Base-by-base conservation (phyloP, 345 rosid genomes). In the Eucalyptus regnans region DNA sequence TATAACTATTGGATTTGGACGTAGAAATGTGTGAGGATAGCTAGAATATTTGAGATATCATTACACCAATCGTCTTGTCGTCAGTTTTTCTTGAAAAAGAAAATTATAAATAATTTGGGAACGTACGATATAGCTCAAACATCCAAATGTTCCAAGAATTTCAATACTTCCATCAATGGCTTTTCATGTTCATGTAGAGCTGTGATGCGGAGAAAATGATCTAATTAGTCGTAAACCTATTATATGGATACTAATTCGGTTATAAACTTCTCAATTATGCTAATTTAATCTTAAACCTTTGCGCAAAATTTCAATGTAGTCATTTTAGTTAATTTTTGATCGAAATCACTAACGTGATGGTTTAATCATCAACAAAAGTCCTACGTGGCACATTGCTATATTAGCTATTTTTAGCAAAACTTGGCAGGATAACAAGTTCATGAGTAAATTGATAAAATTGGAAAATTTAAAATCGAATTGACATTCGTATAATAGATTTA, bases 341-440 rank as follows among this genome's bases (percentile, higher is more conserved):
- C 4, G 14, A 71, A 71, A 37, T 71, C 1, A 31, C 3, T 9
- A 11, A 71, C 2, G 7, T 9, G 3, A 71, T 5, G 8, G 2
- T 37, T 25, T 12, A 37, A 7, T 18, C 83, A 71, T 33, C 44
- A 3, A 4, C 2, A 4, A 7, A 6, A 2, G 25, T 71, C 27
- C 4, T 37, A 10, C 27, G 1, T 18, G 27, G 14, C 25, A 10
- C 6, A 20, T 13, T 23, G 7, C 22, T 6, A 41, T 7, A 9
- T 71, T 37, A 37, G 4, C 0, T 7, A 37, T 68, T 68, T 68
- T 12, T 0, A 68, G 12, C 7, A 1, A 7, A 33, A 16, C 9
- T 31, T 68, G 12, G 23, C 12, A 0, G 12, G 23, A 68, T 52
- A 7, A 52, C 7, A 9, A 3, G 3, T 33, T 33, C 20, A 17